phyloP scores from a whole-genome alignment of 768 basidiomycete genomes.

The Lepiota brunneoincarnata region DNA sequence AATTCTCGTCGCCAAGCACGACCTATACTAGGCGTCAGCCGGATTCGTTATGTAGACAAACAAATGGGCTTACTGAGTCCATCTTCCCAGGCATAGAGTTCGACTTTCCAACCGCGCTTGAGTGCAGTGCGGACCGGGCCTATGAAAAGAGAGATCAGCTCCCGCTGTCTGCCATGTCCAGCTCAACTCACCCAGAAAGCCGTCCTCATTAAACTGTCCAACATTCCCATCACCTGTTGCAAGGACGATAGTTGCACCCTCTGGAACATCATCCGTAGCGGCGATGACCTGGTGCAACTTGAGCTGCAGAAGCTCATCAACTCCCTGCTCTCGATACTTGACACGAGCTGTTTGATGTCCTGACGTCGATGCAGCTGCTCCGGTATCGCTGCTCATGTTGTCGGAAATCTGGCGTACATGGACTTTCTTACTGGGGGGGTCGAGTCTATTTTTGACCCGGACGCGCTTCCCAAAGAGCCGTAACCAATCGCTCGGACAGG shows the following conservation, averaged over 20 bases:
- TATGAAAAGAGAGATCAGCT: conserved; percentile 8
- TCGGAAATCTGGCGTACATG: conserved; percentile 25
- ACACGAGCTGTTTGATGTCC: conserved; percentile 33
- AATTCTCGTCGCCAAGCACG: conserved; percentile 75
- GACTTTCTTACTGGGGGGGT: background rate
- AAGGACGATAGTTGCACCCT: conserved; percentile 79
- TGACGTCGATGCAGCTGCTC: conserved; percentile 16
- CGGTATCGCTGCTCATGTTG: conserved; percentile 24
- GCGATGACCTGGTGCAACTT: conserved; percentile 88
- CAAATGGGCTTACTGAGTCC: conserved; percentile 54
- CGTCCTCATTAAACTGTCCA: conserved; percentile 90
- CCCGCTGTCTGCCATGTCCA: background rate
- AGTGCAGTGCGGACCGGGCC: conserved; percentile 82
- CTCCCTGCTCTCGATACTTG: conserved; percentile 86
- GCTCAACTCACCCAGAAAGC: conserved; percentile 60
- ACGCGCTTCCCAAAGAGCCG: background rate
- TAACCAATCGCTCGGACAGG: background rate
- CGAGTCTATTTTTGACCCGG: too few relatives aligned
- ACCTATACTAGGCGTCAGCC: conserved; percentile 22
- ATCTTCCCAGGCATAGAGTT: conserved; percentile 89
- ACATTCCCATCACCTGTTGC: conserved; percentile 94
- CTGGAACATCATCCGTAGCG: conserved; percentile 59
- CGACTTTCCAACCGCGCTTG: conserved; percentile 91
- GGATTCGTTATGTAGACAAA: background rate
- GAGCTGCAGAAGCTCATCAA: conserved; percentile 91